Evolutionary conservation across 305 asterid species (phyloP).

Genomic region (Petunia hybrid): DNA sequence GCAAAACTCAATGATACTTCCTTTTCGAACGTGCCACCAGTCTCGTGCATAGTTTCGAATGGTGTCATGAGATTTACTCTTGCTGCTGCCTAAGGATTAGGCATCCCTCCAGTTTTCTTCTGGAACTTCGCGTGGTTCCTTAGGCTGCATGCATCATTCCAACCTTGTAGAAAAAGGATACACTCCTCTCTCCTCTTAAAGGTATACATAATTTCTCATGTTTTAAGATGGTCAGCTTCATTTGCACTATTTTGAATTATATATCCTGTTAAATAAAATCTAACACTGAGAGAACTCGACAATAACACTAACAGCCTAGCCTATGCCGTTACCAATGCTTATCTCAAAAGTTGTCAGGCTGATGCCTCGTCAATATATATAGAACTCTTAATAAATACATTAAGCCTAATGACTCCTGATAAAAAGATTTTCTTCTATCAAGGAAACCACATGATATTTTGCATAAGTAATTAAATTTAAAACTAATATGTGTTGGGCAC

Average conservation of each 20-base stretch:
- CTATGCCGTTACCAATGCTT: too few species aligned
- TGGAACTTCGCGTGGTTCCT: conserved; percentile 36
- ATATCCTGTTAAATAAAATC: too few species aligned
- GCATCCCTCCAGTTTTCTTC: conserved; percentile 36
- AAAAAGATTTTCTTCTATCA: too few species aligned
- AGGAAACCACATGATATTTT: too few species aligned
- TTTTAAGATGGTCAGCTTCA: background rate
- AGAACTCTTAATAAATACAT: too few species aligned
- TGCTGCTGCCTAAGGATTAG: conserved; percentile 36
- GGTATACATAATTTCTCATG: conserved; percentile 23
- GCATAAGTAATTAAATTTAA: too few species aligned
- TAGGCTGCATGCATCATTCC: conserved; percentile 33
- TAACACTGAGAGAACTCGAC: too few species aligned
- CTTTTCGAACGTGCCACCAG: conserved; percentile 32
- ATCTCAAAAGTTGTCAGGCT: too few species aligned
- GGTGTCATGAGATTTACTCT: conserved; percentile 35
- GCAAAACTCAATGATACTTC: conserved; percentile 24
- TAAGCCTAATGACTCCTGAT: too few species aligned
- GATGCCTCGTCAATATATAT: too few species aligned
- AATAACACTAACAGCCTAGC: too few species aligned
- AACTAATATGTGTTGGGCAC: too few species aligned
- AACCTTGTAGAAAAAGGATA: conserved; percentile 39
- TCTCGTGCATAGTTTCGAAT: conserved; percentile 40
- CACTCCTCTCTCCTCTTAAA: conserved; percentile 31
- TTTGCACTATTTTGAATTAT: background rate